Conservation (phyloP, 139 green algal genomes). For the Auxenochlorella pyrenoidosa region DNA sequence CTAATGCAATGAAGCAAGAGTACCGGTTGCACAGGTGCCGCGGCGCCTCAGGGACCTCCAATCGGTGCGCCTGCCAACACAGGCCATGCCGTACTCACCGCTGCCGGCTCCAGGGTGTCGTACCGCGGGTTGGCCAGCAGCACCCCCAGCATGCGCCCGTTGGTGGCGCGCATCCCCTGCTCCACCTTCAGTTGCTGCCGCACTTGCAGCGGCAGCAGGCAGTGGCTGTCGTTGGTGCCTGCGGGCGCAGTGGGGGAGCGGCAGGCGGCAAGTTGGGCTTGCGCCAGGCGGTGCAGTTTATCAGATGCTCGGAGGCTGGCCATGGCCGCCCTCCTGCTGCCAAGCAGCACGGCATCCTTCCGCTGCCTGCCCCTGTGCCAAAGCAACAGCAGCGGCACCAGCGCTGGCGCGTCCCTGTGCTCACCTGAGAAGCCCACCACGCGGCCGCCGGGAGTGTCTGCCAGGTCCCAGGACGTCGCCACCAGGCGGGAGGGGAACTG, state of each 20-base stretch:
- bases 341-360: too few relatives aligned
- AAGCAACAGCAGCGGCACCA: too few relatives aligned
- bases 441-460: conserved; percentile 33
- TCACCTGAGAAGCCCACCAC: conserved; percentile 10
- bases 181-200: conserved; percentile 41
- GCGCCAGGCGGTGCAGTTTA: too few relatives aligned
- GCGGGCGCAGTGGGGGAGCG: background rate
- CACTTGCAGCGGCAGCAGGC: conserved; percentile 65
- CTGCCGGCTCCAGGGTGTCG: conserved; percentile 4
- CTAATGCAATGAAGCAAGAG: too few relatives aligned
- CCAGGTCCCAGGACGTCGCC: conserved; percentile 64
- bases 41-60: too few relatives aligned
- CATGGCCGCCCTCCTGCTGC: too few relatives aligned
- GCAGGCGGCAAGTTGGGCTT: background rate
- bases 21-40: too few relatives aligned
- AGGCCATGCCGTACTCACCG: background rate
- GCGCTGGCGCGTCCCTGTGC: too few relatives aligned
- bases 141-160: conserved; percentile 72
- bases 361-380: too few relatives aligned
- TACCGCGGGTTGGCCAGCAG: conserved; percentile 45
- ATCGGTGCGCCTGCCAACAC: too few relatives aligned
- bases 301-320: too few relatives aligned
- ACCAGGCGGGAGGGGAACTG: conserved; percentile 57
- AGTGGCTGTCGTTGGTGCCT: conserved; percentile 72
- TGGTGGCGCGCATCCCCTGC: conserved; percentile 50